phyloP scores from a whole-genome alignment of 1,139 yeast species.

The Pichia sp. region DNA sequence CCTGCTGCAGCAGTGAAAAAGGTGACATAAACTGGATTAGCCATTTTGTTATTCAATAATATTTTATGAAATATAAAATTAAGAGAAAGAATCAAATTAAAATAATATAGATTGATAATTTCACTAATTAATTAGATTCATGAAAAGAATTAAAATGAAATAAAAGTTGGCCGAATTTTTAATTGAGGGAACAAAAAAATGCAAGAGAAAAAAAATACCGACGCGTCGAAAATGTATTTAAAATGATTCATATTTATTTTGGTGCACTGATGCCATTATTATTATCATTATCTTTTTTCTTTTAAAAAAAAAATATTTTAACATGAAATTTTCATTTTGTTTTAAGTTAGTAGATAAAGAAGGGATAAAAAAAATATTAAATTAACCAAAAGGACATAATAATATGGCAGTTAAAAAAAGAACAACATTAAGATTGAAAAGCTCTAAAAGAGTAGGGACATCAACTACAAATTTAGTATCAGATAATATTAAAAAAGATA shows the following conservation, averaged over 20 bases:
- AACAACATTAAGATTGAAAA: constrained; percentile 41
- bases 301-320: too few relatives aligned
- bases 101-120: too few relatives aligned
- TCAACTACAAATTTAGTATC: not conserved
- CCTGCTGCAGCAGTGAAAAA: constrained; percentile 49
- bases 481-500: constrained; percentile 9
- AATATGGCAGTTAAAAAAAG: constrained; percentile 41
- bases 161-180: too few relatives aligned
- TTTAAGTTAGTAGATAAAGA: too few relatives aligned
- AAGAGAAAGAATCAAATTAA: too few relatives aligned
- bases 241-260: too few relatives aligned
- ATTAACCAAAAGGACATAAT: not conserved
- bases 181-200: not conserved
- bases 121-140: too few relatives aligned
- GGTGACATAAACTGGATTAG: constrained; percentile 37
- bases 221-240: not conserved
- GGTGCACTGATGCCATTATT: too few relatives aligned
- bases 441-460: constrained; percentile 19
- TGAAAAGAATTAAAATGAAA: too few relatives aligned
- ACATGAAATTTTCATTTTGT: too few relatives aligned
- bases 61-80: not conserved
- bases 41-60: constrained; percentile 16
- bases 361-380: too few relatives aligned
- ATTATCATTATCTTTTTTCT: too few relatives aligned
- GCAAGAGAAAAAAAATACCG: not conserved